Evolutionary conservation across 106 monocot species (phyloP).

Genomic region (Vanilla planifolia): DNA sequence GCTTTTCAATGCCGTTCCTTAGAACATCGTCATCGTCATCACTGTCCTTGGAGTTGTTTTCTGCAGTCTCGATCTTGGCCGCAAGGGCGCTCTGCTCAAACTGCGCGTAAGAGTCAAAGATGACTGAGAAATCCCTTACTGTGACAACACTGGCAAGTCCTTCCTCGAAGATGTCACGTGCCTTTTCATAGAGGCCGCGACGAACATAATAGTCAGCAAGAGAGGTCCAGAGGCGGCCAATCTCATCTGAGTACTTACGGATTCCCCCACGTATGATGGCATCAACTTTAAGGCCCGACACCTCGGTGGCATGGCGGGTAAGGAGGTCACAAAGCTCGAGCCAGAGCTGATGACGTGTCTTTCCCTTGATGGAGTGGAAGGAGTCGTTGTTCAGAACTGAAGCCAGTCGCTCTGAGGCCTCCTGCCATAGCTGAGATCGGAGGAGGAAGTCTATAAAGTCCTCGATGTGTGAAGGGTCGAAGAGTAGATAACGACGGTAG

Average conservation of each 20-base stretch:
- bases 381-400: constrained; percentile 65
- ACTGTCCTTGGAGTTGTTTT: constrained; percentile 22
- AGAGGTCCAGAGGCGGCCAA: constrained; percentile 89
- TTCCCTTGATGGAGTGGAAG: constrained; percentile 81
- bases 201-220: constrained; percentile 90
- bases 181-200: constrained; percentile 84
- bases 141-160: constrained; percentile 76
- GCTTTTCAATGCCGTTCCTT: constrained; percentile 30
- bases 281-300: constrained; percentile 87
- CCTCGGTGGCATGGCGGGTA: constrained; percentile 75
- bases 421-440: constrained; percentile 76
- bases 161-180: constrained; percentile 84
- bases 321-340: constrained; percentile 84
- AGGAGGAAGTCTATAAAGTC: constrained; percentile 89
- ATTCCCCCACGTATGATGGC: constrained; percentile 92
- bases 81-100: constrained; percentile 89
- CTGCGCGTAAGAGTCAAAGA: constrained; percentile 84
- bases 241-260: constrained; percentile 71
- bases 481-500: constrained; percentile 67
- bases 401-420: constrained; percentile 76
- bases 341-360: constrained; percentile 89
- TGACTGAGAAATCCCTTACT: constrained; percentile 82
- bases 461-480: constrained; percentile 93
- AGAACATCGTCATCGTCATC: constrained; percentile 25
- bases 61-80: constrained; percentile 70